phyloP scores from a whole-genome alignment of 495 filamentous ascomycete genomes.

The Aspergillus taichungensis region DNA sequence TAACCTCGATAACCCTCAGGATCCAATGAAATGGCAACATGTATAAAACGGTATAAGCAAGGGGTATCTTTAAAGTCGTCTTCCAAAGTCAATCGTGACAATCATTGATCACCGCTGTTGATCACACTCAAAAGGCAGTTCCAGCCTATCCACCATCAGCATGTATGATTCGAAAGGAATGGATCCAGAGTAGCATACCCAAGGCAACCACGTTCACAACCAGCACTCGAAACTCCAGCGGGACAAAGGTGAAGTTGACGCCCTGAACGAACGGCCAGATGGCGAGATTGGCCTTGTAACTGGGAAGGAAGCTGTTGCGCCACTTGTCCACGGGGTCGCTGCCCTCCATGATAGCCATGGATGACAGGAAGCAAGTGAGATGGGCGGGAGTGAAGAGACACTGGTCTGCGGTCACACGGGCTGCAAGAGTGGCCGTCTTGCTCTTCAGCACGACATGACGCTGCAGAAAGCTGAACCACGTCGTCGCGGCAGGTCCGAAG shows the following conservation, averaged over 20 bases:
- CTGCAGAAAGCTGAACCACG: constrained; percentile 79
- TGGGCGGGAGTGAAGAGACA: constrained; percentile 75
- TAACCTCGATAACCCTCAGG: neutral
- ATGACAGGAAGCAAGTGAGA: constrained; percentile 71
- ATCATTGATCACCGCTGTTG: constrained; percentile 48
- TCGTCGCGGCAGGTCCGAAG: constrained; percentile 86
- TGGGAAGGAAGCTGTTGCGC: constrained; percentile 52
- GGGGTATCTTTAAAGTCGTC: constrained; percentile 19
- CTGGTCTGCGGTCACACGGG: constrained; percentile 79
- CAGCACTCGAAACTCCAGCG: constrained; percentile 74
- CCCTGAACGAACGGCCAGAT: constrained; percentile 90
- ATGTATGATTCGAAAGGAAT: neutral
- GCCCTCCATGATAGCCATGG: constrained; percentile 86
- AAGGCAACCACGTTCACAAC: constrained; percentile 79
- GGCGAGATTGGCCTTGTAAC: constrained; percentile 77
- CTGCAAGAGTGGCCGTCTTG: constrained; percentile 61
- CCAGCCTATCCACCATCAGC: constrained; percentile 57
- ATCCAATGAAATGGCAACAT: neutral
- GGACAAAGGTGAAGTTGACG: constrained; percentile 85
- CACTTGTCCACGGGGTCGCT: constrained; percentile 61
- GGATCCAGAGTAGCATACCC: constrained; percentile 40
- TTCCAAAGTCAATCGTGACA: neutral
- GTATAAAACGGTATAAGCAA: constrained; percentile 6
- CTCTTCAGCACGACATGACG: constrained; percentile 55
- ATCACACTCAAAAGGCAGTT: constrained; percentile 90